These are phyloP conservation scores for Fusarium haematococcum DNA, from an alignment of 2,329 filamentous ascomycete genomes.

Conservation along the genomic window DNA sequence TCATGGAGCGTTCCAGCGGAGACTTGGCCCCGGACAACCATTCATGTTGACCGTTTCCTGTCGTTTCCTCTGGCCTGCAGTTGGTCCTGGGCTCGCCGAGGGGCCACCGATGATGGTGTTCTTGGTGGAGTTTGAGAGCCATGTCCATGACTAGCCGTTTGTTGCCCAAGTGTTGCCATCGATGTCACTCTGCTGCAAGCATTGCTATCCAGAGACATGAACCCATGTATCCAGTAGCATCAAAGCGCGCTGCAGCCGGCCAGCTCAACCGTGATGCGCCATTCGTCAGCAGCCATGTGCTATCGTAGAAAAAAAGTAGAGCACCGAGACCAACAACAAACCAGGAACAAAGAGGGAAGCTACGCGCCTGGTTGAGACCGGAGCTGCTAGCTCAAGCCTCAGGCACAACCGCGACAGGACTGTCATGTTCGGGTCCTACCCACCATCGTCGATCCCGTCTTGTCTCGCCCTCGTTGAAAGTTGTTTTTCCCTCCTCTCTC, in stretches of 20 bases:
- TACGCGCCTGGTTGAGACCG: conserved; percentile 11
- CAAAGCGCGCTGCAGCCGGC: conserved; percentile 16
- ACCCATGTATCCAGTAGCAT: conserved; percentile 19
- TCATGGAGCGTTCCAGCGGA: conserved; percentile 2
- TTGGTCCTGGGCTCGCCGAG: conserved; percentile 23
- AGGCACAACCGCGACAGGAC: conserved; percentile 34
- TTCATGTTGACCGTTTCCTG: not conserved
- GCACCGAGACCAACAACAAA: not conserved
- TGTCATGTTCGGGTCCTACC: conserved; percentile 40
- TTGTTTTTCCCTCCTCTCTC: conserved; percentile 31
- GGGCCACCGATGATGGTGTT: conserved; percentile 36
- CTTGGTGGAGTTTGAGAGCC: conserved; percentile 34
- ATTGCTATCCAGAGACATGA: conserved; percentile 21
- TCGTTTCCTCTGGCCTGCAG: conserved; percentile 2
- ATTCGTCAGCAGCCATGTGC: conserved; percentile 28
- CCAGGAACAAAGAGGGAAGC: conserved; percentile 31
- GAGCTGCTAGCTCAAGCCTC: conserved; percentile 32
- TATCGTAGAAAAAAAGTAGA: conserved; percentile 22
- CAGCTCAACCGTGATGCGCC: conserved; percentile 12
- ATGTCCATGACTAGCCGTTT: conserved; percentile 25
- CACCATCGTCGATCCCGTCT: conserved; percentile 39
- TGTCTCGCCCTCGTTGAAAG: conserved; percentile 31
- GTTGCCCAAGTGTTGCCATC: conserved; percentile 24
- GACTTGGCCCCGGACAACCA: conserved; percentile 4
- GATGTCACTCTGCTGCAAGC: conserved; percentile 37